Percentiles rank a stretch among this genome's conserved stretches.
Conservation (phyloP, 208 protist species). For the Angomonas desouzai region DNA sequence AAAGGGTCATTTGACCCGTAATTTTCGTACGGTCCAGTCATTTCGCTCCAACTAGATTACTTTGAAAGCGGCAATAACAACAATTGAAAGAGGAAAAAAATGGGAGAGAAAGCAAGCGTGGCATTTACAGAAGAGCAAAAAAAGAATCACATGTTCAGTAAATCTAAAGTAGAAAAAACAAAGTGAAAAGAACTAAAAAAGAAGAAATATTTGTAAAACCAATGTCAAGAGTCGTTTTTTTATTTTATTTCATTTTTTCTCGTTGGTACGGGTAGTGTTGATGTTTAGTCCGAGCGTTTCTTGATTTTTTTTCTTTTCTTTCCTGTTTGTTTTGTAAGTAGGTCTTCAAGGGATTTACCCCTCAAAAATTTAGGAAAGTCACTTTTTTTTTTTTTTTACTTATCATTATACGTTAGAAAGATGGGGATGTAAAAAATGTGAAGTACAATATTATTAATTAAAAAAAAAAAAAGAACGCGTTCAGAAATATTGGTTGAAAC, state of each 20-base stretch:
- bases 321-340: too few relatives aligned
- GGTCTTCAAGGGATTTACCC: neutral
- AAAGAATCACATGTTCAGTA: constrained; percentile 11
- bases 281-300: too few relatives aligned
- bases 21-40: constrained; percentile 67
- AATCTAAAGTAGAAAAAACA: too few relatives aligned
- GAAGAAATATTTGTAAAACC: neutral
- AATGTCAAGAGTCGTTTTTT: constrained; percentile 4
- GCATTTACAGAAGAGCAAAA: constrained; percentile 10
- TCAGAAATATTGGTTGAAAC: too few relatives aligned
- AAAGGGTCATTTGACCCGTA: constrained; percentile 40
- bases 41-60: too few relatives aligned
- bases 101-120: neutral
- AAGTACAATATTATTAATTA: too few relatives aligned
- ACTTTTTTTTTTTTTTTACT: neutral
- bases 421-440: too few relatives aligned
- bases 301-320: neutral
- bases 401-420: neutral
- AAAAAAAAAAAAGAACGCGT: too few relatives aligned
- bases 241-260: constrained; percentile 2
- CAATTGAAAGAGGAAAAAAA: neutral
- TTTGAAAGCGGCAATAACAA: too few relatives aligned
- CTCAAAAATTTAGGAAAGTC: neutral
- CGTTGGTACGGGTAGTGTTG: too few relatives aligned
- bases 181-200: constrained; percentile 15